A percentile compares a stretch with the other conserved stretches of the same genome.
These are phyloP conservation scores for Annulohypoxylon nitens DNA, from an alignment of 495 filamentous ascomycete genomes.

Conservation along the genomic window DNA sequence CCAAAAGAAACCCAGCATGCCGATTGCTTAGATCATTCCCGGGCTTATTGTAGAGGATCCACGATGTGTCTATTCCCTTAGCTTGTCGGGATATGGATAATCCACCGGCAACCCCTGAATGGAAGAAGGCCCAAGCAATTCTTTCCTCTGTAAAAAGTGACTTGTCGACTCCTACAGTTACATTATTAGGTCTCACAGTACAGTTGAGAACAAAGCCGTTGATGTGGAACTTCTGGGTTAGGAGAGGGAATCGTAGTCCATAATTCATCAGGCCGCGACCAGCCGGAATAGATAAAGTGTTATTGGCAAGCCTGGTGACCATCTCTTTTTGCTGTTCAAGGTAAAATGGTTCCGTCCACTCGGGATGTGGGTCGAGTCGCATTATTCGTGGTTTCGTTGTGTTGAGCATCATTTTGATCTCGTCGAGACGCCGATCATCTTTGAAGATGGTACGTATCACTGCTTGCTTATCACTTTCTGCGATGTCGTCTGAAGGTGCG, in stretches of 20 bases:
- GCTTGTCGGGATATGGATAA: constrained; percentile 90
- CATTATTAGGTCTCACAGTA: constrained; percentile 89
- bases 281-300: constrained; percentile 87
- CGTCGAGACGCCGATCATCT: constrained; percentile 87
- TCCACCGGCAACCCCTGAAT: constrained; percentile 91
- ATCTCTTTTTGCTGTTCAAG: constrained; percentile 93
- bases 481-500: constrained; percentile 56
- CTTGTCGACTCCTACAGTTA: constrained; percentile 88
- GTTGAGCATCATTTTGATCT: constrained; percentile 83
- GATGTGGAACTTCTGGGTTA: constrained; percentile 91
- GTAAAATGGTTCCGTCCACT: constrained; percentile 87
- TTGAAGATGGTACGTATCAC: constrained; percentile 88
- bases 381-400: constrained; percentile 81
- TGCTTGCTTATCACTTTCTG: constrained; percentile 81
- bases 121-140: constrained; percentile 97
- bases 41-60: constrained; percentile 98
- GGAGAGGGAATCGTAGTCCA: constrained; percentile 81
- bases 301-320: constrained; percentile 82
- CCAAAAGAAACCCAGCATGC: constrained; percentile 93
- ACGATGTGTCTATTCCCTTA: constrained; percentile 95
- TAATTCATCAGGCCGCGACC: constrained; percentile 88
- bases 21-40: constrained; percentile 85
- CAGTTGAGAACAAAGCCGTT: constrained; percentile 89
- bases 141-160: constrained; percentile 90
- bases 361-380: constrained; percentile 77